phyloP scores from a whole-genome alignment of 768 basidiomycete genomes.

The Russula compacta region DNA sequence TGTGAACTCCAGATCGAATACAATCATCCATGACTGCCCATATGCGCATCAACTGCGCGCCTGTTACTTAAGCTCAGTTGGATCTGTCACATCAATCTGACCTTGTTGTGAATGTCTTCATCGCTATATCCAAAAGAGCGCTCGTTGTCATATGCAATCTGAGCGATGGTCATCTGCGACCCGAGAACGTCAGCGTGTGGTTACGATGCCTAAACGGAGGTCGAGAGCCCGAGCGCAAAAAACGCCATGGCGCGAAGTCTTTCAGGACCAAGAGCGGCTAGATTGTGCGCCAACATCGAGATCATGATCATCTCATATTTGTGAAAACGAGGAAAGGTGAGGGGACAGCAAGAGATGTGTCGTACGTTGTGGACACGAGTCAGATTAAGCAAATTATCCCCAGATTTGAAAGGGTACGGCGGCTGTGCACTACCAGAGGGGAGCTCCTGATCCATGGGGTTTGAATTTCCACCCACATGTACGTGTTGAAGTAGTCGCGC shows the following conservation, averaged over 20 bases:
- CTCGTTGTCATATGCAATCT: constrained; percentile 91
- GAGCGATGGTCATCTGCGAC: constrained; percentile 79
- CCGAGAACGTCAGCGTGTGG: neutral
- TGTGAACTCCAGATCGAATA: constrained; percentile 77
- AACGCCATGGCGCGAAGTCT: neutral
- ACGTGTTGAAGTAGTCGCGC: constrained; percentile 64
- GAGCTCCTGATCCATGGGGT: neutral
- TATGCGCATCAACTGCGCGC: constrained; percentile 51
- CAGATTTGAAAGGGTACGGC: constrained; percentile 77
- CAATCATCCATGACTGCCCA: constrained; percentile 93
- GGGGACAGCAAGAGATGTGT: constrained; percentile 13
- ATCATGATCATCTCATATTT: neutral
- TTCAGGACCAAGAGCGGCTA: neutral
- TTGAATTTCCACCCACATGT: constrained; percentile 25
- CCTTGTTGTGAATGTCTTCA: constrained; percentile 67
- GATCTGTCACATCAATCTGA: constrained; percentile 22
- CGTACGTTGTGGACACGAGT: constrained; percentile 78
- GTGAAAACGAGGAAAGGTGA: neutral
- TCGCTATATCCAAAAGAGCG: constrained; percentile 68
- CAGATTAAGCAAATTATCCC: constrained; percentile 61
- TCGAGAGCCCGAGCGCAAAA: neutral
- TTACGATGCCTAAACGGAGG: neutral
- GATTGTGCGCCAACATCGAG: neutral
- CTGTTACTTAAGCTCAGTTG: neutral
- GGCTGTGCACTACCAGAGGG: constrained; percentile 44